Conservation (phyloP, 306 rosid species). For the Vigna trinervia region DNA sequence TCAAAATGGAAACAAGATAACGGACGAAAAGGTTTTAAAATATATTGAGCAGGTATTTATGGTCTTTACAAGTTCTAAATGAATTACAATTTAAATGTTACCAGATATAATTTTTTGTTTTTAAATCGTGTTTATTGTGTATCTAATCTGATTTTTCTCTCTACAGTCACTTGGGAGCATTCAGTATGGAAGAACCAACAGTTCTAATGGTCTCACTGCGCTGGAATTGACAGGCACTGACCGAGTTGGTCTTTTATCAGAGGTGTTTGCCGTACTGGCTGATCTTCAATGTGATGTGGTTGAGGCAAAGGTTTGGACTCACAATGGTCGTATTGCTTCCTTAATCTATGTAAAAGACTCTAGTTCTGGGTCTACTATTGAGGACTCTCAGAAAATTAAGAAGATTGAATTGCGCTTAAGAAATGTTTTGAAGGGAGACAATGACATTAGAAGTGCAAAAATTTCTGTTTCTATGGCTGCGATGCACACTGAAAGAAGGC, state of each 20-base stretch:
- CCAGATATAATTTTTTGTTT: neutral
- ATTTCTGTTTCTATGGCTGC: slow-evolving; percentile 72
- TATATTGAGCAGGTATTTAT: slow-evolving; percentile 84
- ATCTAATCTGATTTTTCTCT: slow-evolving; percentile 1
- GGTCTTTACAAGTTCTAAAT: slow-evolving; percentile 1
- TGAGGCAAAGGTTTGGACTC: slow-evolving; percentile 95
- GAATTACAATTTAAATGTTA: neutral
- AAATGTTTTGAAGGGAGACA: slow-evolving; percentile 84
- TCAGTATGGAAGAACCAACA: slow-evolving; percentile 56
- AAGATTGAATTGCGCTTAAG: slow-evolving; percentile 75
- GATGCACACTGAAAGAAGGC: slow-evolving; percentile 80
- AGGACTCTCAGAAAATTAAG: slow-evolving; percentile 72
- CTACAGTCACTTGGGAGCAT: slow-evolving; percentile 73
- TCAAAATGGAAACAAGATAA: slow-evolving; percentile 79
- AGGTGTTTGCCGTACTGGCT: slow-evolving; percentile 89
- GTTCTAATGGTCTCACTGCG: slow-evolving; percentile 62
- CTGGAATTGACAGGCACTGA: slow-evolving; percentile 91
- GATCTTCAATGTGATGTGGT: slow-evolving; percentile 89
- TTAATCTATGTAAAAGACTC: slow-evolving; percentile 71
- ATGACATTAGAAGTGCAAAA: slow-evolving; percentile 81
- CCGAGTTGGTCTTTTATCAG: slow-evolving; percentile 89
- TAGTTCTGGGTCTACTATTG: slow-evolving; percentile 69
- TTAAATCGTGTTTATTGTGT: neutral
- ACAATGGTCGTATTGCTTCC: slow-evolving; percentile 92
- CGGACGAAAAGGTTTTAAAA: slow-evolving; percentile 72